A percentile compares a stretch with the other conserved stretches of the same genome.
These are phyloP conservation scores for Avena sativa DNA, from an alignment of 176 grass and related monocot species.

Conservation along the genomic window DNA sequence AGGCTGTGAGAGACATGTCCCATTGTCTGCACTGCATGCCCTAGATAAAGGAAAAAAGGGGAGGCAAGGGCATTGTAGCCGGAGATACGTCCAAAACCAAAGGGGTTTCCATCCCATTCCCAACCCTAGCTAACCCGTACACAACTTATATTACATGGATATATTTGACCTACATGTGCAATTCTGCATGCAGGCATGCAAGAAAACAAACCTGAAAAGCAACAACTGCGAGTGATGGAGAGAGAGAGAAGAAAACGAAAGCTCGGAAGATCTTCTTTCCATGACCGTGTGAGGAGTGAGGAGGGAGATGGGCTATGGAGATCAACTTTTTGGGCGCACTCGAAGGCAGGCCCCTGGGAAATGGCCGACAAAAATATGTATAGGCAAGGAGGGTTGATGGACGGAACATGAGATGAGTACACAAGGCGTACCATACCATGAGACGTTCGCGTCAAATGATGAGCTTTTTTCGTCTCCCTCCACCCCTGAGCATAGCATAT, in stretches of 20 bases:
- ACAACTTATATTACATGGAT: conserved; percentile 24
- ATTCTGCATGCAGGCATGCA: conserved; percentile 2
- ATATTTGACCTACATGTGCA: conserved; percentile 21
- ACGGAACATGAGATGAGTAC: conserved; percentile 44
- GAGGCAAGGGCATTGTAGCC: neutral
- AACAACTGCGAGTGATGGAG: neutral
- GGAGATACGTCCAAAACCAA: conserved; percentile 35
- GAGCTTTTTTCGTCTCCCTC: conserved; percentile 8
- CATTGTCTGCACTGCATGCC: conserved; percentile 44
- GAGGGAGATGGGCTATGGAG: neutral
- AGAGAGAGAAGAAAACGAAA: neutral
- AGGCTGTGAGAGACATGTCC: conserved; percentile 32
- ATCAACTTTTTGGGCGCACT: conserved; percentile 65
- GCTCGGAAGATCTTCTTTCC: conserved; percentile 36
- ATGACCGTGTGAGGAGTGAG: neutral
- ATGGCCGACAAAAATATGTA: conserved; percentile 70
- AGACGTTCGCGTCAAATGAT: conserved; percentile 53
- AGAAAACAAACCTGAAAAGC: neutral
- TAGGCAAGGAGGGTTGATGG: conserved; percentile 48
- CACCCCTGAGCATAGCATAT: neutral
- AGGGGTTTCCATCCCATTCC: neutral
- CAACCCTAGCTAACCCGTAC: neutral
- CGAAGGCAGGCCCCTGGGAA: conserved; percentile 14
- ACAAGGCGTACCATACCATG: conserved; percentile 37
- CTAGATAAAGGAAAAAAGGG: conserved; percentile 38